Evolutionary conservation across 495 filamentous ascomycete genomes (phyloP).

Genomic region (Aspergillus bertholletiae): DNA sequence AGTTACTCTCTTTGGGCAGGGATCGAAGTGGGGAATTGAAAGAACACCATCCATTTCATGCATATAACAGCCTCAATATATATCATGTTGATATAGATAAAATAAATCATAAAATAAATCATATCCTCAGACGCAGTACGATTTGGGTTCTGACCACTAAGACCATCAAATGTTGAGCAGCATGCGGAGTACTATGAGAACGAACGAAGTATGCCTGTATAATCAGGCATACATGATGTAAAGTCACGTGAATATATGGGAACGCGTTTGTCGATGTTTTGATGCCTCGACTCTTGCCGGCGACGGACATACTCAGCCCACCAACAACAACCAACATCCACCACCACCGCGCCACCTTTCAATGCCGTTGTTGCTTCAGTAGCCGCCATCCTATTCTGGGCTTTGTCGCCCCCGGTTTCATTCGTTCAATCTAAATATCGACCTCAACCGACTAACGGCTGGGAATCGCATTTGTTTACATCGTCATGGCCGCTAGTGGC

Average conservation of each 20-base stretch:
- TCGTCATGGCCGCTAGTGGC: constrained; percentile 45
- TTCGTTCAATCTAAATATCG: neutral
- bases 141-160: too few species aligned
- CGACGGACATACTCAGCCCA: constrained; percentile 6
- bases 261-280: constrained; percentile 29
- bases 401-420: neutral
- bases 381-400: constrained; percentile 6
- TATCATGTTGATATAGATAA: too few species aligned
- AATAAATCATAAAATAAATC: too few species aligned
- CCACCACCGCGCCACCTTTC: constrained; percentile 3
- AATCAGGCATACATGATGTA: constrained; percentile 1
- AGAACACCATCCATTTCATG: neutral
- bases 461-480: constrained; percentile 36
- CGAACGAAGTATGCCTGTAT: constrained; percentile 1
- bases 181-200: too few species aligned
- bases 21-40: neutral
- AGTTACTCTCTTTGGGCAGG: neutral
- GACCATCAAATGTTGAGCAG: too few species aligned
- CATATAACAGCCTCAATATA: too few species aligned
- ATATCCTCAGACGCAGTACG: too few species aligned
- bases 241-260: constrained; percentile 18
- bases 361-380: constrained; percentile 6
- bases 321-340: constrained; percentile 6
- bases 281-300: constrained; percentile 17
- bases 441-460: neutral